Evolutionary conservation across 306 rosid species (phyloP).

Genomic region (Phaseolus lunatus): DNA sequence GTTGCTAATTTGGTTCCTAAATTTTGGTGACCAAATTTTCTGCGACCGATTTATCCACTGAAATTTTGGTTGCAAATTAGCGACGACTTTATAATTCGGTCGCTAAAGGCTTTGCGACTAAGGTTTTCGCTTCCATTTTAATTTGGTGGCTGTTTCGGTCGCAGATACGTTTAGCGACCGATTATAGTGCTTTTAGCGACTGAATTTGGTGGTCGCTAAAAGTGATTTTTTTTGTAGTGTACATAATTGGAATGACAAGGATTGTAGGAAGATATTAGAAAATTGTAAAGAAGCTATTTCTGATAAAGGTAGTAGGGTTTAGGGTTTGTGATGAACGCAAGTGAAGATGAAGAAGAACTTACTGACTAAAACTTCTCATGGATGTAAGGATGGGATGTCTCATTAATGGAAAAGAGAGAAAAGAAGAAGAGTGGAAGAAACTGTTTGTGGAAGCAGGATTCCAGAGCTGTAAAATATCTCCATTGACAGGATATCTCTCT

Average conservation of each 20-base stretch:
- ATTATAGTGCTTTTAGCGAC: too few relatives aligned
- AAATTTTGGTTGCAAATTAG: too few relatives aligned
- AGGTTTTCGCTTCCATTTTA: too few relatives aligned
- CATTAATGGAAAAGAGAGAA: slow-evolving; percentile 46
- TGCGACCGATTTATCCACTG: too few relatives aligned
- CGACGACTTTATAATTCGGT: too few relatives aligned
- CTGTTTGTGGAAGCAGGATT: slow-evolving; percentile 57
- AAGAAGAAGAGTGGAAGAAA: slow-evolving; percentile 53
- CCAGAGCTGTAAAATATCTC: slow-evolving; percentile 46
- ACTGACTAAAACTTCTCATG: slow-evolving; percentile 40
- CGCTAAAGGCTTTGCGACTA: too few relatives aligned
- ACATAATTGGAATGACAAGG: slow-evolving; percentile 47
- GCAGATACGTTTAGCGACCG: too few relatives aligned
- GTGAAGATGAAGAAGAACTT: slow-evolving; percentile 34
- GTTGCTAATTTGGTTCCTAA: too few relatives aligned
- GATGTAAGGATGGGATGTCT: slow-evolving; percentile 50
- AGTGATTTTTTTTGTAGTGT: slow-evolving; percentile 16
- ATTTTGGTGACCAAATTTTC: too few relatives aligned
- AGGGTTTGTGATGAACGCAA: slow-evolving; percentile 50
- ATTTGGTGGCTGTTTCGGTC: too few relatives aligned
- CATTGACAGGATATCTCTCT: background rate
- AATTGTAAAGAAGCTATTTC: slow-evolving; percentile 53
- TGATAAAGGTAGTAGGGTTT: too few relatives aligned
- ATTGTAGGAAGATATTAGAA: slow-evolving; percentile 50
- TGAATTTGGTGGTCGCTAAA: too few relatives aligned